Evolutionary conservation across 2,329 filamentous ascomycete species (phyloP).

Genomic region (Raffaelea arxii): DNA sequence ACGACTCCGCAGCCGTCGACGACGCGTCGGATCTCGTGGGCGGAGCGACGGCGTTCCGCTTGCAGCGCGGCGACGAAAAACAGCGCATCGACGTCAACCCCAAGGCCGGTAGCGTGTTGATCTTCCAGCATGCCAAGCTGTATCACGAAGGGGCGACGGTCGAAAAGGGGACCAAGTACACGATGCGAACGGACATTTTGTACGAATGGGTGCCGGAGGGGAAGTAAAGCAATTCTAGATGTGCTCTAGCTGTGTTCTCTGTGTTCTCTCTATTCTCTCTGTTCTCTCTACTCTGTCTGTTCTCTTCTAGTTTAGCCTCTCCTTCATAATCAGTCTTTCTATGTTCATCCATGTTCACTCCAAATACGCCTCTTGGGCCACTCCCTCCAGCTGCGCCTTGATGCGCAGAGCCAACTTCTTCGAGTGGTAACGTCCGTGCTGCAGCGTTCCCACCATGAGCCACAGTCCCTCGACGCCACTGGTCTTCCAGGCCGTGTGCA

Average conservation of each 20-base stretch:
- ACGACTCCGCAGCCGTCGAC: conserved; percentile 34
- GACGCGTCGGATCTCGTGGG: conserved; percentile 30
- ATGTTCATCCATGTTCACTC: too few species aligned
- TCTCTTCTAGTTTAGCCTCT: too few species aligned
- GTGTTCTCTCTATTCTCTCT: too few species aligned
- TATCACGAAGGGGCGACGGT: conserved; percentile 46
- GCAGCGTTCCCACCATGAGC: conserved; percentile 26
- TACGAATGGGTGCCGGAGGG: conserved; percentile 2
- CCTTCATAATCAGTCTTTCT: too few species aligned
- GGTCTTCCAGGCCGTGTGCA: conserved; percentile 22
- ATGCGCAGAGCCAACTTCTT: conserved; percentile 21
- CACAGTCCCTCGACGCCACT: conserved; percentile 24
- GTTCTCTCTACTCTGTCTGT: too few species aligned
- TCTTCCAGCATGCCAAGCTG: conserved; percentile 46
- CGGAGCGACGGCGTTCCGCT: conserved; percentile 47
- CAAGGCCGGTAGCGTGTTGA: conserved; percentile 45
- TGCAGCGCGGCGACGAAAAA: conserved; percentile 31
- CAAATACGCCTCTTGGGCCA: conserved; percentile 8
- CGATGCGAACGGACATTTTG: conserved; percentile 45
- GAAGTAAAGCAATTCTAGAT: neutral
- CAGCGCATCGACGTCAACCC: conserved; percentile 43
- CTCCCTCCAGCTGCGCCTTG: conserved; percentile 16
- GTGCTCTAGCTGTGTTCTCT: too few species aligned
- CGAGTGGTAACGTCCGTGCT: conserved; percentile 22
- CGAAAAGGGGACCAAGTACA: conserved; percentile 41